Evolutionary conservation across 805 yeast species (phyloP).

Genomic region (Nakazawaea pomicola): DNA sequence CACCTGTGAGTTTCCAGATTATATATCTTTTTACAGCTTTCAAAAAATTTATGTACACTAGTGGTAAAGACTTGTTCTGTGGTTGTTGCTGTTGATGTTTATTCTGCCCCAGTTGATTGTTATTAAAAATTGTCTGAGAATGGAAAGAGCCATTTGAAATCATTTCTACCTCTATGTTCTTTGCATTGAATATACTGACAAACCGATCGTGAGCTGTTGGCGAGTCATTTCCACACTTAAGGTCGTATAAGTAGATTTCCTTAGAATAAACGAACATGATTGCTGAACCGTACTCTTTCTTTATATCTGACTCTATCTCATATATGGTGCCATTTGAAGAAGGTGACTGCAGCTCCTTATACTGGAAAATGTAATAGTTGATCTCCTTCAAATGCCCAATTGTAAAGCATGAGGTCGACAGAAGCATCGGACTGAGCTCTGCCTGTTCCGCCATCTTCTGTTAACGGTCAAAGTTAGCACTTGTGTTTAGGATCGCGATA

Average conservation of each 20-base stretch:
- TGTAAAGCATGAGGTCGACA: conserved; percentile 10
- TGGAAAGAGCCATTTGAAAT: conserved; percentile 10
- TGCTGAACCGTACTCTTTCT: conserved; percentile 1
- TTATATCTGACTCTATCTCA: conserved; percentile 6
- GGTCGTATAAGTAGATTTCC: conserved; percentile 11
- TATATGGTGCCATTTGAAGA: conserved; percentile 3
- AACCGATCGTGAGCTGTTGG: neutral
- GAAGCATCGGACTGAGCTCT: neutral
- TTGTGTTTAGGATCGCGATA: no score
- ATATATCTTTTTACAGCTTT: conserved; percentile 44
- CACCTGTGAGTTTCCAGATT: conserved; percentile 19
- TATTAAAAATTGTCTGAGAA: conserved; percentile 10
- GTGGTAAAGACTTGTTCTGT: conserved; percentile 7
- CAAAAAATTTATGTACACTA: conserved; percentile 39
- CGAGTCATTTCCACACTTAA: conserved; percentile 2
- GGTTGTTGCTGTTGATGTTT: neutral
- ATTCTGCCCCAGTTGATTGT: neutral
- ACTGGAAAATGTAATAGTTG: conserved; percentile 6
- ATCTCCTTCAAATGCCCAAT: conserved; percentile 12
- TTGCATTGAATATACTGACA: neutral
- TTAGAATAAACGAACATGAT: conserved; percentile 11
- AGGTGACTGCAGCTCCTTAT: conserved; percentile 4
- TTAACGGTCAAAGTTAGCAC: no score
- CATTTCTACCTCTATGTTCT: conserved; percentile 1
- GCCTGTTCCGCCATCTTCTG: neutral